Evolutionary conservation across 2,329 filamentous ascomycete genomes (phyloP), one percentile per base, ranked within the genome.

Genomic region (Didymella keratinophila): DNA sequence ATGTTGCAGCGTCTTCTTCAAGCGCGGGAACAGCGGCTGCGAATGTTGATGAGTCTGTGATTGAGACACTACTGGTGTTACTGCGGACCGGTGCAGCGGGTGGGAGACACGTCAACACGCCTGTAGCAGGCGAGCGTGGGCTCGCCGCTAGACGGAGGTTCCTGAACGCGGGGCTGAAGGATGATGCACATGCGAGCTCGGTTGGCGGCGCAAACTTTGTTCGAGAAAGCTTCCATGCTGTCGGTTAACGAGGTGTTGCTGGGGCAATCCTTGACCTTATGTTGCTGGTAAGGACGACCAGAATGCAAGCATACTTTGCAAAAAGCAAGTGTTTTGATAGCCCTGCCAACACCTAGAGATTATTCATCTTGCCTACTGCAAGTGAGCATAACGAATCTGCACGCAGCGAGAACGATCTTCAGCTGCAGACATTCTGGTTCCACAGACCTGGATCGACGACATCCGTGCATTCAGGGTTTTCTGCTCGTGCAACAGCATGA

Each of bases 191-290:
- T 49, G 56, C 44, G 41, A 41, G 56, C 65, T 69, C 67, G 65
- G 67, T 67, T 68, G 65, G 67, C 66, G 53, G 60, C 56, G 56
- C 41, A 48, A 62, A 61, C 58, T 52, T 52, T 57, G 58, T 69
- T 68, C 65, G 58, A 62, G 56, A 59, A 66, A 58, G 37, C 58
- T 67, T 67, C 65, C 59, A 60, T 64, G 60, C 65, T 14, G 49
- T 59, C 65, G 58, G 56, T 54, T 49, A 58, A 56, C 37, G 44
- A 52, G 44, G 16, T 32, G 44, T n/a, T 56, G 53, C 66, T 61
- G 56, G 66, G 66, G 60, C 57, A 28, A 68, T 61, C 64, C 67
- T 64, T 63, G 65, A 64, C 51, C 57, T 59, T 39, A 55, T 67
- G 34, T 50, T 57, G n/a, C 32, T 48, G 28, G n/a, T 16, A 27